Conservation (phyloP, 345 rosid genomes). For the Cardamine chenopodiifolia region DNA sequence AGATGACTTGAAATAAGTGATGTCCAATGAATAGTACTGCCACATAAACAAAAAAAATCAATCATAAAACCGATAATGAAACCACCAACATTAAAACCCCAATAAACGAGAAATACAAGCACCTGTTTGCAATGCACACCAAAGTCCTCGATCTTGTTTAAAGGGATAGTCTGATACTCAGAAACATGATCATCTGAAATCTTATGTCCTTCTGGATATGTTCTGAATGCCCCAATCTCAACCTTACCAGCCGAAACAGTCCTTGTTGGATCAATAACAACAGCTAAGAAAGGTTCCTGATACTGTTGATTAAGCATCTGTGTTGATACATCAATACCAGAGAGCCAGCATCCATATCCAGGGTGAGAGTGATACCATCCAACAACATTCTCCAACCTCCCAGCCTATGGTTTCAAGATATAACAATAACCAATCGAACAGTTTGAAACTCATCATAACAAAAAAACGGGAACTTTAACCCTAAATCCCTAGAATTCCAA, state of each 20-base stretch:
- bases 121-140: slow-evolving; percentile 94
- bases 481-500: slow-evolving; percentile 3
- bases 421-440: slow-evolving; percentile 40
- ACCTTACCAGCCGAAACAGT: slow-evolving; percentile 99
- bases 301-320: slow-evolving; percentile 98
- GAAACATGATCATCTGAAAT: slow-evolving; percentile 40
- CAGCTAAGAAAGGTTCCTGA: slow-evolving; percentile 95
- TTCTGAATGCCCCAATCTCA: slow-evolving; percentile 98
- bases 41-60: slow-evolving; percentile 21
- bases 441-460: not conserved
- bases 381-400: slow-evolving; percentile 92
- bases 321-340: slow-evolving; percentile 96
- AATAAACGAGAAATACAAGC: not conserved
- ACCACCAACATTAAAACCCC: not conserved
- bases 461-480: no score
- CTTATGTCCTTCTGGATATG: slow-evolving; percentile 73
- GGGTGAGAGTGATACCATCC: slow-evolving; percentile 95
- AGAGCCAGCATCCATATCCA: slow-evolving; percentile 99
- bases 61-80: not conserved
- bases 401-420: slow-evolving; percentile 71
- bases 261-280: slow-evolving; percentile 98
- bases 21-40: slow-evolving; percentile 93
- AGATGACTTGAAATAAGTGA: slow-evolving; percentile 94
- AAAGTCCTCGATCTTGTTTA: slow-evolving; percentile 53
- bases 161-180: slow-evolving; percentile 95